Conservation (phyloP, 768 basidiomycete species). For the Boletus edulis region DNA sequence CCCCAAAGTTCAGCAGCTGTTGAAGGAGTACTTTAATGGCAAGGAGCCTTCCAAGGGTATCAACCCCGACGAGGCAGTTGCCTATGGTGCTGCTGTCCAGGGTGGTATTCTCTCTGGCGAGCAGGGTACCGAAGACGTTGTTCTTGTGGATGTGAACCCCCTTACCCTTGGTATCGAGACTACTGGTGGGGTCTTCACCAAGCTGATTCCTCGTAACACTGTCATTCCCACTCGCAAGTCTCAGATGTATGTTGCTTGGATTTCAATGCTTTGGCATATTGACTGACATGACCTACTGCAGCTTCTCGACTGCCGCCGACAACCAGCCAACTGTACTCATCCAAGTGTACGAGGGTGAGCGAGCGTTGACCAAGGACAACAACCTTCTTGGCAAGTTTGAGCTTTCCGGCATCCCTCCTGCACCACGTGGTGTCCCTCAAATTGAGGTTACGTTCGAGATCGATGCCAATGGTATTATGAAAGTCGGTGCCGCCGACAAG, state of each 20-base stretch:
- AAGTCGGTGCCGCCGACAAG: constrained; percentile 93
- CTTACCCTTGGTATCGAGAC: constrained; percentile 99
- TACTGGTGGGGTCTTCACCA: constrained; percentile 97
- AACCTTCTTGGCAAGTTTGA: constrained; percentile 98
- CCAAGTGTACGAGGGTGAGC: constrained; percentile 95
- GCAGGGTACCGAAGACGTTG: constrained; percentile 83
- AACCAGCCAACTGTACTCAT: constrained; percentile 95
- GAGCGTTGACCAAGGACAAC: constrained; percentile 97
- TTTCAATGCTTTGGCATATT: background rate
- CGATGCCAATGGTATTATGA: constrained; percentile 94
- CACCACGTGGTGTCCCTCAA: constrained; percentile 95
- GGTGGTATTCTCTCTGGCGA: constrained; percentile 97
- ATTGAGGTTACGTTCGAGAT: constrained; percentile 97
- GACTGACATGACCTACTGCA: constrained; percentile 10
- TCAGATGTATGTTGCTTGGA: constrained; percentile 61
- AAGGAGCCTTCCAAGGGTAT: constrained; percentile 44
- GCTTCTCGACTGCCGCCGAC: constrained; percentile 67
- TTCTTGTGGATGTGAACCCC: constrained; percentile 95
- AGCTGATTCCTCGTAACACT: constrained; percentile 96
- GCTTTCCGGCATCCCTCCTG: constrained; percentile 87
- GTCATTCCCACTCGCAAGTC: constrained; percentile 92
- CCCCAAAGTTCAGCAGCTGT: constrained; percentile 97
- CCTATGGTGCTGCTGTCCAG: constrained; percentile 98
- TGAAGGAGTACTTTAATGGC: constrained; percentile 95
- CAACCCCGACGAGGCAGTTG: constrained; percentile 47